These are phyloP conservation scores for Echinosophora koreensis DNA, from an alignment of 306 rosid species.

Conservation along the genomic window DNA sequence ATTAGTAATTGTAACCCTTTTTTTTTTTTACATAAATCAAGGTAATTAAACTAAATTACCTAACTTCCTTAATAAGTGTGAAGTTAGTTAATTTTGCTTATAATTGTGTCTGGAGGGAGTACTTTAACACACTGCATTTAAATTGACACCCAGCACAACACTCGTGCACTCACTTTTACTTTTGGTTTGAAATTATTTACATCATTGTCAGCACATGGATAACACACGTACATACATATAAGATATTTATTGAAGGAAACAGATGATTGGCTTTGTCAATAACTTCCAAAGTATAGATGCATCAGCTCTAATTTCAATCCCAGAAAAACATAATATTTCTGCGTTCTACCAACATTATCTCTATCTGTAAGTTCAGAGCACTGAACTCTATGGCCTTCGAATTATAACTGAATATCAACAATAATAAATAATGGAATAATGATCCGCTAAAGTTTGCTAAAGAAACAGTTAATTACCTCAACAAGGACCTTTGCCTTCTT, in stretches of 20 bases:
- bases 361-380: conserved; percentile 24
- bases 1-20: too few species aligned
- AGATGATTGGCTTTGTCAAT: not conserved
- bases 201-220: too few species aligned
- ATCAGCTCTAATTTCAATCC: not conserved
- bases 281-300: conserved; percentile 9
- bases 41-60: too few species aligned
- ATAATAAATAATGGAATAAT: not conserved
- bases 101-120: too few species aligned
- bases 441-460: not conserved
- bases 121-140: not conserved
- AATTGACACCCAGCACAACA: not conserved
- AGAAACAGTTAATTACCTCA: not conserved
- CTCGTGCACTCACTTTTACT: not conserved
- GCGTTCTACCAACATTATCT: conserved; percentile 19
- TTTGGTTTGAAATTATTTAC: too few species aligned
- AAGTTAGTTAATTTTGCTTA: too few species aligned
- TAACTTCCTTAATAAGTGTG: too few species aligned
- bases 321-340: not conserved
- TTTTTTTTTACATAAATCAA: too few species aligned
- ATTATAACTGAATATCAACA: conserved; percentile 23
- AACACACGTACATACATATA: too few species aligned
- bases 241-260: conserved; percentile 15
- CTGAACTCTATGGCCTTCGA: conserved; percentile 20
- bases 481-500: conserved; percentile 65